Base-by-base conservation (phyloP, 805 yeast genomes). In the Starmerella vaccinii region DNA sequence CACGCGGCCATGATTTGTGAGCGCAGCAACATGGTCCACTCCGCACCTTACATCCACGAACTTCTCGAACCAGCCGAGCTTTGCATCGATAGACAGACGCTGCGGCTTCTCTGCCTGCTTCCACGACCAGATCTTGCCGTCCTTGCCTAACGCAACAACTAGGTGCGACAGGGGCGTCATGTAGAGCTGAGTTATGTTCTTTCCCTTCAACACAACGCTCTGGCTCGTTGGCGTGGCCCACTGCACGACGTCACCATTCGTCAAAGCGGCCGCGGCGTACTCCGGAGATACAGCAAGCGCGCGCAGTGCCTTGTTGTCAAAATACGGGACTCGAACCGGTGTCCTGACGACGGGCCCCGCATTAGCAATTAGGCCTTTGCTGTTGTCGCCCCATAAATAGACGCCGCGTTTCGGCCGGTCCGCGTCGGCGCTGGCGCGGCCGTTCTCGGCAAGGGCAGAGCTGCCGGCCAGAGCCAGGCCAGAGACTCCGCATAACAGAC, bases 241-340 rank as follows among this genome's bases (percentile, higher is more conserved):
- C 61, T 82, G 84, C 49, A 78, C 79, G 29, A 87, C 71, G 59
- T 82, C 76, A 18, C 97, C 97, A 15, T 74, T 75, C 0, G 72
- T 71, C 53, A 80, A 76, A 16, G 86, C 76, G 0, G 87, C 87
- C 4, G 73, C 63, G 0, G 68, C 75, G 29, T 69, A 63, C 7
- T 66, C 65, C 2, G 71, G 73, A 5, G 71, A 72, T 2, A 86
- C 61, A 19, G 71, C 68, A 4, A 89, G 77, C 60, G 78, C 82
- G 43, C 74, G 71, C 27, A 86, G 65, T 15, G 70, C 59, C 67
- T 73, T 73, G 35, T 75, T 75, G 61, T 87, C 86, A 59, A 90
- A 87, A 56, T 72, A 74, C 1, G 72, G 68, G 5, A 83, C 65
- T 59, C 95, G 71, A 26, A 73, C 63, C 3, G 95, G 94, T 6